phyloP scores from a whole-genome alignment of 441 rosid genomes.

The Pelargonium fulgidum region DNA sequence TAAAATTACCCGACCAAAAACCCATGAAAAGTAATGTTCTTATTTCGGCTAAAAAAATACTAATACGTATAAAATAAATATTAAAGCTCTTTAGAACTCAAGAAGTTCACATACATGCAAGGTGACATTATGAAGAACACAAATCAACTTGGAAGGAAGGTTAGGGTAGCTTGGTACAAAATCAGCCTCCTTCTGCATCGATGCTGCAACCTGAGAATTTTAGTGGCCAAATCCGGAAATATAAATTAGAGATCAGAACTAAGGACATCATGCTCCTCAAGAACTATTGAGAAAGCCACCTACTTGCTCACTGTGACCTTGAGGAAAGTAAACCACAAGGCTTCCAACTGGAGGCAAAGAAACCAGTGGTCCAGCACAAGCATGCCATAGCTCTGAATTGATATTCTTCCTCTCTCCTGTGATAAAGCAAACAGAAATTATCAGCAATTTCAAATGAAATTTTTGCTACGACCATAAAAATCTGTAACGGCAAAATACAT shows the following conservation, averaged over 20 bases:
- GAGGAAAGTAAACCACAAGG: constrained; percentile 66
- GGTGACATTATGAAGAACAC: constrained; percentile 77
- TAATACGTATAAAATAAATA: not conserved
- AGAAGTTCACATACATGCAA: constrained; percentile 49
- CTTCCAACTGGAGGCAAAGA: constrained; percentile 49
- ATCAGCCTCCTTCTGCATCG: constrained; percentile 76
- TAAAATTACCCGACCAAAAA: not conserved
- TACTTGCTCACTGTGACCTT: constrained; percentile 71
- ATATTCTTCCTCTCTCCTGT: constrained; percentile 48
- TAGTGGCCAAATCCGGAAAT: not conserved
- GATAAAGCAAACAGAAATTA: not conserved
- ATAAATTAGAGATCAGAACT: not conserved
- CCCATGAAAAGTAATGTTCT: not conserved
- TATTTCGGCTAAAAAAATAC: constrained; percentile 2
- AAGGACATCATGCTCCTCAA: not conserved
- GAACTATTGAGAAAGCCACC: not conserved
- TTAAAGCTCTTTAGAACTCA: too few species aligned
- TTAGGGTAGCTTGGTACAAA: constrained; percentile 79
- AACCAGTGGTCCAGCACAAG: constrained; percentile 70
- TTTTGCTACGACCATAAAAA: not conserved
- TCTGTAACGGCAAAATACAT: not conserved
- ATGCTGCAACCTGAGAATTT: constrained; percentile 68
- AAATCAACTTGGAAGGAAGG: constrained; percentile 76
- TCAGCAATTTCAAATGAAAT: not conserved
- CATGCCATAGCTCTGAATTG: constrained; percentile 61